Percentiles rank a stretch among this genome's conserved stretches.
Conservation (phyloP, 2,329 filamentous ascomycete species). For the Fusarium domesticum region DNA sequence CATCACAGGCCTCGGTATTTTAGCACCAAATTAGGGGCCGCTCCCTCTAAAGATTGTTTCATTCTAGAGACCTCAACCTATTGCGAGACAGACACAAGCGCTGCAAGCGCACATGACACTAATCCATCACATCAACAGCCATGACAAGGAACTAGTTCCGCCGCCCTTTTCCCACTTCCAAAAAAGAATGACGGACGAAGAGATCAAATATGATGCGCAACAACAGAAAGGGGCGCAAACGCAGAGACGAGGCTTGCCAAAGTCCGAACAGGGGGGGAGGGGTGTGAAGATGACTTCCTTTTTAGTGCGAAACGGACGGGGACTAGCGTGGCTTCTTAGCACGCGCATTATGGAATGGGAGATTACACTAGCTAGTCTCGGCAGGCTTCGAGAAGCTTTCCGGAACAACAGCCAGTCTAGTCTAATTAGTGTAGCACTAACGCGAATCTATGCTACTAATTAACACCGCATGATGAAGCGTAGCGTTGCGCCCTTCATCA, state of each 20-base stretch:
- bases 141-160: neutral
- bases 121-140: constrained; percentile 9
- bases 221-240: neutral
- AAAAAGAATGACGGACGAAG: constrained; percentile 1
- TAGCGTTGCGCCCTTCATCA: constrained; percentile 21
- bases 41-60: neutral
- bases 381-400: constrained; percentile 39
- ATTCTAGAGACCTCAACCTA: neutral
- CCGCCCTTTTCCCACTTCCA: neutral
- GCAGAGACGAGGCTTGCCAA: neutral
- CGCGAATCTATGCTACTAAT: neutral
- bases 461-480: constrained; percentile 18
- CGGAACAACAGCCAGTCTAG: constrained; percentile 21
- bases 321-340: constrained; percentile 15
- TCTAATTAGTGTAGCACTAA: neutral
- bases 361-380: constrained; percentile 32
- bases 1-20: neutral
- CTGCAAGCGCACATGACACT: constrained; percentile 14
- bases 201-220: neutral
- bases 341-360: constrained; percentile 27
- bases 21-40: neutral
- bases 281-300: neutral
- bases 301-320: constrained; percentile 1
- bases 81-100: neutral
- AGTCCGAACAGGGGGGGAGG: neutral